Evolutionary conservation across 805 yeast genomes (phyloP).

Genomic region (Starmera pachycereana): DNA sequence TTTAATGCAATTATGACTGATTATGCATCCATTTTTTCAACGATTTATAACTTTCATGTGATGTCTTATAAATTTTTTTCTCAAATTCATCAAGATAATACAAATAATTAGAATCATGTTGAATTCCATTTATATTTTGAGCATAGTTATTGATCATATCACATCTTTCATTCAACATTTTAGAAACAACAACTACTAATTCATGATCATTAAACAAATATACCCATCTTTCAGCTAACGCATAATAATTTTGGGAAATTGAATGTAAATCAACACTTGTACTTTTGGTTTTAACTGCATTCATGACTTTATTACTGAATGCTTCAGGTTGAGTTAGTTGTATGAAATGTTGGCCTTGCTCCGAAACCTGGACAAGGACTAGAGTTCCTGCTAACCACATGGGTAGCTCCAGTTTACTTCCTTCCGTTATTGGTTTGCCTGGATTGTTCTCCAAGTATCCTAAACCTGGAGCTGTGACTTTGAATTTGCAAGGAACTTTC

Average conservation of each 20-base stretch:
- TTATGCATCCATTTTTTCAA: constrained; percentile 31
- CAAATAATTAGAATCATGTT: constrained; percentile 44
- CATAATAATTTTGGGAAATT: constrained; percentile 57
- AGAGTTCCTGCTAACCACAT: constrained; percentile 80
- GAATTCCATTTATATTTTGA: constrained; percentile 21
- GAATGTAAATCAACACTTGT: constrained; percentile 54
- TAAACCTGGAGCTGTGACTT: constrained; percentile 71
- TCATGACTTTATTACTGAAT: constrained; percentile 52
- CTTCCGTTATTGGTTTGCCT: constrained; percentile 42
- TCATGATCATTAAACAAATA: constrained; percentile 56
- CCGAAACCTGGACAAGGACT: constrained; percentile 36
- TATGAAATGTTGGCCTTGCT: constrained; percentile 39
- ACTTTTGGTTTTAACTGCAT: constrained; percentile 74
- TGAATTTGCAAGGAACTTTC: constrained; percentile 72
- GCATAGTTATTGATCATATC: constrained; percentile 68
- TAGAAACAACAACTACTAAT: constrained; percentile 37
- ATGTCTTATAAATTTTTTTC: constrained; percentile 40
- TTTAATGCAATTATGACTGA: constrained; percentile 4
- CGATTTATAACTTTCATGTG: constrained; percentile 41
- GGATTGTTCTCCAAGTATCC: constrained; percentile 80
- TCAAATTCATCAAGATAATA: constrained; percentile 72
- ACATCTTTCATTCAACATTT: constrained; percentile 55
- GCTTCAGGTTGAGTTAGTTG: constrained; percentile 65
- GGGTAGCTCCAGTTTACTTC: constrained; percentile 68
- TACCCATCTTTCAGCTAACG: constrained; percentile 70